phyloP scores from a whole-genome alignment of 2,329 filamentous ascomycete genomes.

The Pleoardoris graminearum region DNA sequence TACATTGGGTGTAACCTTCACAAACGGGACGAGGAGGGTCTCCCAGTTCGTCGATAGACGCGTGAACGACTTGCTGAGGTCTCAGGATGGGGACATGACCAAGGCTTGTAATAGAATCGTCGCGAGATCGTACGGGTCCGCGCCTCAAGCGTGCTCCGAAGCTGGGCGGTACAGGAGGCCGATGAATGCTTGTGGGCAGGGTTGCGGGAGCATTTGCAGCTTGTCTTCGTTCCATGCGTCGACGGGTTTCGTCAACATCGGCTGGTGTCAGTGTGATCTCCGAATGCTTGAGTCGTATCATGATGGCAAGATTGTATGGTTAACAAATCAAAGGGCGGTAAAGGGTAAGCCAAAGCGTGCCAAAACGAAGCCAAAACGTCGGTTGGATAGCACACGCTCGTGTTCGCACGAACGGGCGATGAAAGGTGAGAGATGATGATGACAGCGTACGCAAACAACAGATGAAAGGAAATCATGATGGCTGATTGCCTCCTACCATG shows the following conservation, averaged over 20 bases:
- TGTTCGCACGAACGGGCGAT: background rate
- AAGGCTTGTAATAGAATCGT: constrained; percentile 32
- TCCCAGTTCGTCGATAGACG: constrained; percentile 22
- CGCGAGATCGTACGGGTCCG: constrained; percentile 36
- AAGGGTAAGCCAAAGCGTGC: constrained; percentile 4
- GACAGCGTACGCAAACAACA: background rate
- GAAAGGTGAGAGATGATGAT: constrained; percentile 1
- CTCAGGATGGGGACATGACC: constrained; percentile 31
- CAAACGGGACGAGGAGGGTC: constrained; percentile 9
- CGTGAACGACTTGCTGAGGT: constrained; percentile 27
- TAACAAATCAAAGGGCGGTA: constrained; percentile 11
- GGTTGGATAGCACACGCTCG: background rate
- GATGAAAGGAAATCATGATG: constrained; percentile 5
- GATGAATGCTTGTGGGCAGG: constrained; percentile 10
- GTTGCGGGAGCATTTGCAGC: constrained; percentile 11
- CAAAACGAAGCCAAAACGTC: constrained; percentile 20
- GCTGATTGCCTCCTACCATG: constrained; percentile 5
- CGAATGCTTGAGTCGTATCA: constrained; percentile 43
- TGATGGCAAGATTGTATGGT: constrained; percentile 13
- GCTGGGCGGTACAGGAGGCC: constrained; percentile 8
- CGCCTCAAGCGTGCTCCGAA: constrained; percentile 29
- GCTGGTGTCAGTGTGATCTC: constrained; percentile 43
- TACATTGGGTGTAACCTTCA: background rate
- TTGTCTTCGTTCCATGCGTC: constrained; percentile 35
- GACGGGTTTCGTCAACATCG: constrained; percentile 41